Evolutionary conservation across 225 moss, liverwort and hornwort species (phyloP).

Genomic region (Takakia lepidozioides): DNA sequence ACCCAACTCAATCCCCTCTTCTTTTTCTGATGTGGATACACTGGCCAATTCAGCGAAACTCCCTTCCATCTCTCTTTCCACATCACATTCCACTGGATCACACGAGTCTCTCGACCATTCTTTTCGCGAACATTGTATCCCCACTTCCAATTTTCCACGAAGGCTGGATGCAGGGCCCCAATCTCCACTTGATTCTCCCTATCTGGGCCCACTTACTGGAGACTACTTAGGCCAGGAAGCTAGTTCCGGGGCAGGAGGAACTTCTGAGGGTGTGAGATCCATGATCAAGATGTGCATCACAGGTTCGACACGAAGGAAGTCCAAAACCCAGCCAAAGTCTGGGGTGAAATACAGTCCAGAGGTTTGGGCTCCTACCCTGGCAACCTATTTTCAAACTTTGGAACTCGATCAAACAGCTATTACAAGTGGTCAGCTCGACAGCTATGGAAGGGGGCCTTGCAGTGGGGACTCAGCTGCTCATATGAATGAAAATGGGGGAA

Average conservation of each 20-base stretch:
- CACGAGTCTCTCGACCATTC: slow-evolving; percentile 48
- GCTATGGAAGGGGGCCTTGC: too few relatives aligned
- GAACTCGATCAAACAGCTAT: slow-evolving; percentile 23
- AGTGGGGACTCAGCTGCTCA: neutral
- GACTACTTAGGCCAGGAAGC: slow-evolving; percentile 36
- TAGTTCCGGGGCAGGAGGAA: slow-evolving; percentile 14
- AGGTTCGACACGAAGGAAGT: slow-evolving; percentile 58
- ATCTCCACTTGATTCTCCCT: slow-evolving; percentile 26
- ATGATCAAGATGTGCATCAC: slow-evolving; percentile 65
- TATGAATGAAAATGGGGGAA: slow-evolving; percentile 5
- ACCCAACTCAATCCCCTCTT: slow-evolving; percentile 43
- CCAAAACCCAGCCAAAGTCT: slow-evolving; percentile 22
- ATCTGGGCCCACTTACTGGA: slow-evolving; percentile 35
- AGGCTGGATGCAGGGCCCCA: slow-evolving; percentile 1
- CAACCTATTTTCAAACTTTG: slow-evolving; percentile 59
- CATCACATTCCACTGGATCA: slow-evolving; percentile 25
- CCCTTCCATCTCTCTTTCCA: slow-evolving; percentile 21
- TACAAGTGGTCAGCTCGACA: slow-evolving; percentile 7
- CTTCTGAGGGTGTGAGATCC: slow-evolving; percentile 61
- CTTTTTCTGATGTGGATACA: slow-evolving; percentile 43
- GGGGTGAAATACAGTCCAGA: slow-evolving; percentile 53
- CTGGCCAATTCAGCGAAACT: slow-evolving; percentile 27
- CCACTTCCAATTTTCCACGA: slow-evolving; percentile 4
- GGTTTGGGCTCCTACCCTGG: slow-evolving; percentile 80
- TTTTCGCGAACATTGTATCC: slow-evolving; percentile 25